A percentile compares a stretch with the other conserved stretches of the same genome.
Evolutionary conservation across 2,329 filamentous ascomycete genomes (phyloP).

Genomic region (Alternaria alternata): DNA sequence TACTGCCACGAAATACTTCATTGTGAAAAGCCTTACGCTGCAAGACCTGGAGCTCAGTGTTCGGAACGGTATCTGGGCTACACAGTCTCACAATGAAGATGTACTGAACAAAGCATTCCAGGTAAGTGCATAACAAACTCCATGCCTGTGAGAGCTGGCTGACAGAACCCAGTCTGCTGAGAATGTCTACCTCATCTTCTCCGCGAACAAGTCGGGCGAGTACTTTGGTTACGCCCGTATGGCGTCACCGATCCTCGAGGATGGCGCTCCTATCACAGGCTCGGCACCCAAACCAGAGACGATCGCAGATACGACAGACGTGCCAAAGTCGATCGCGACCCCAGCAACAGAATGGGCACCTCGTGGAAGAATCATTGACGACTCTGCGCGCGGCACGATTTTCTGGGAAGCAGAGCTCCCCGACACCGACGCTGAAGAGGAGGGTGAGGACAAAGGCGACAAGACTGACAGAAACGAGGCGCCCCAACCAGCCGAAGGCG

Average conservation of each 20-base stretch:
- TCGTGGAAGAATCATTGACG: slow-evolving; percentile 87
- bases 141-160: slow-evolving; percentile 7
- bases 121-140: slow-evolving; percentile 57
- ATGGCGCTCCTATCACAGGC: slow-evolving; percentile 58
- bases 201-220: slow-evolving; percentile 95
- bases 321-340: slow-evolving; percentile 81
- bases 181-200: slow-evolving; percentile 91
- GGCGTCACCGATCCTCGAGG: slow-evolving; percentile 82
- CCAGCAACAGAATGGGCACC: slow-evolving; percentile 80
- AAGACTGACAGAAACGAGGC: slow-evolving; percentile 48
- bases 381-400: slow-evolving; percentile 91
- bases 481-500: slow-evolving; percentile 45
- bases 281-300: slow-evolving; percentile 70
- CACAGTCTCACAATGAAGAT: slow-evolving; percentile 92
- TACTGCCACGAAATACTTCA: slow-evolving; percentile 80
- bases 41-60: slow-evolving; percentile 91
- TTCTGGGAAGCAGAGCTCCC: slow-evolving; percentile 88
- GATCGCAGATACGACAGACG: slow-evolving; percentile 64
- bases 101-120: slow-evolving; percentile 81
- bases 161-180: slow-evolving; percentile 69
- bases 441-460: slow-evolving; percentile 57
- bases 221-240: slow-evolving; percentile 96
- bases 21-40: slow-evolving; percentile 90
- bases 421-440: slow-evolving; percentile 59
- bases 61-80: slow-evolving; percentile 90